phyloP scores from a whole-genome alignment of 2,329 filamentous ascomycete genomes.

The Fusarium sp. region DNA sequence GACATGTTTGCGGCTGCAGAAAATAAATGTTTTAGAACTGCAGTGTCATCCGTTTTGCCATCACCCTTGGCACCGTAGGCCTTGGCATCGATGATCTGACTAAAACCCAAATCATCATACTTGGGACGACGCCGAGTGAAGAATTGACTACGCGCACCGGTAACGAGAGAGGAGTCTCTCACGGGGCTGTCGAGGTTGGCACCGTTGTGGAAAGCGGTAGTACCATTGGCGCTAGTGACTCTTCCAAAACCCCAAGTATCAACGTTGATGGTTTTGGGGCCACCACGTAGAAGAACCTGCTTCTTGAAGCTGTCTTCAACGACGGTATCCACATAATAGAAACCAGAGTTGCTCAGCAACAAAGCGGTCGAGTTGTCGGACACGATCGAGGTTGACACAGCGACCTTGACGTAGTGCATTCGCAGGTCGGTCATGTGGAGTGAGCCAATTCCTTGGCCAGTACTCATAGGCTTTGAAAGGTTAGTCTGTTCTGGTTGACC shows the following conservation, averaged over 20 bases:
- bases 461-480: not conserved
- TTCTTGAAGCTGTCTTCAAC: slow-evolving; percentile 6
- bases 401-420: not conserved
- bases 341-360: slow-evolving; percentile 15
- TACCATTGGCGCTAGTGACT: slow-evolving; percentile 23
- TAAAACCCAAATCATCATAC: slow-evolving; percentile 10
- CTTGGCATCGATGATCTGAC: slow-evolving; percentile 19
- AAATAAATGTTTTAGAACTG: slow-evolving; percentile 48
- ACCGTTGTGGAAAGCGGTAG: slow-evolving; percentile 20
- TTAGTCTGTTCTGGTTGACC: not conserved
- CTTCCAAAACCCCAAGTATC: slow-evolving; percentile 24
- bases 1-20: slow-evolving; percentile 44
- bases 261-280: not conserved
- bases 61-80: slow-evolving; percentile 71
- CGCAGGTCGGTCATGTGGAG: slow-evolving; percentile 24
- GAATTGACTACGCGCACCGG: not conserved
- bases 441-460: slow-evolving; percentile 32
- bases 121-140: slow-evolving; percentile 22
- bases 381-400: not conserved
- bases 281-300: slow-evolving; percentile 20
- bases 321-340: slow-evolving; percentile 18
- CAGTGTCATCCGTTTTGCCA: slow-evolving; percentile 73
- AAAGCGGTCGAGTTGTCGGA: slow-evolving; percentile 27
- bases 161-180: not conserved
- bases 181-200: slow-evolving; percentile 1